A percentile compares a stretch with the other conserved stretches of the same genome.
phyloP scores from a whole-genome alignment of 192 early-diverging fungal genomes.

The Allomyces macrogynus region DNA sequence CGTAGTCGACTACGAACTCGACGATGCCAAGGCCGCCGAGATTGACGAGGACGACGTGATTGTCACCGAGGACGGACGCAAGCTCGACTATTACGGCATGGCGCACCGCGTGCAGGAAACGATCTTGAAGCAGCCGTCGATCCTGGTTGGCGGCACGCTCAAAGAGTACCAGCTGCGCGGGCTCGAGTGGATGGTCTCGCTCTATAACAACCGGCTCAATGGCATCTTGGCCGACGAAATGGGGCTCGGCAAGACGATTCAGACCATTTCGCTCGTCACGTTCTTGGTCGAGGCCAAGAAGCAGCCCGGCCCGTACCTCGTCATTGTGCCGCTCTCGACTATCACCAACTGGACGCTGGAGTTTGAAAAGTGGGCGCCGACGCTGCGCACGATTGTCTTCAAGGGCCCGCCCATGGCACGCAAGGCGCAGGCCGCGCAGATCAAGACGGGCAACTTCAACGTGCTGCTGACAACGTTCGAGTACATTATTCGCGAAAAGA shows the following conservation, averaged over 20 bases:
- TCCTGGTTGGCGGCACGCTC: constrained; percentile 71
- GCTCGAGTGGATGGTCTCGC: constrained; percentile 96
- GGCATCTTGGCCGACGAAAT: constrained; percentile 97
- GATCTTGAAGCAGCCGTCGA: constrained; percentile 54
- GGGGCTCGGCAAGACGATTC: constrained; percentile 76
- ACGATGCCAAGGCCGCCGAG: constrained; percentile 24
- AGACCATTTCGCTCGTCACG: constrained; percentile 88
- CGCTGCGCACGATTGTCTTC: constrained; percentile 71
- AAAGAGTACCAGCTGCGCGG: constrained; percentile 96
- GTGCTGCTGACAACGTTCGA: constrained; percentile 94
- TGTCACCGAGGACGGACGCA: constrained; percentile 21
- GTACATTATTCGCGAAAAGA: constrained; percentile 83
- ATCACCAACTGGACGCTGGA: constrained; percentile 92
- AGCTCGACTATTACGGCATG: constrained; percentile 63
- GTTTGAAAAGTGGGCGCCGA: constrained; percentile 96
- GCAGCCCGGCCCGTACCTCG: constrained; percentile 81
- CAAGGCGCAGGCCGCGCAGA: constrained; percentile 35
- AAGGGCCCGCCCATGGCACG: constrained; percentile 68
- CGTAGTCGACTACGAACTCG: constrained; percentile 23
- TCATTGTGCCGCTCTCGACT: constrained; percentile 90
- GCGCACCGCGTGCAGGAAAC: constrained; percentile 74
- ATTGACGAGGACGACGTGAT: constrained; percentile 14
- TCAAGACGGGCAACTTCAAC: constrained; percentile 67
- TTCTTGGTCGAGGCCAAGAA: constrained; percentile 88
- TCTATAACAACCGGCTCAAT: constrained; percentile 96